These are phyloP conservation scores for Trapa bicornis DNA, from an alignment of 345 rosid genomes.

Conservation along the genomic window DNA sequence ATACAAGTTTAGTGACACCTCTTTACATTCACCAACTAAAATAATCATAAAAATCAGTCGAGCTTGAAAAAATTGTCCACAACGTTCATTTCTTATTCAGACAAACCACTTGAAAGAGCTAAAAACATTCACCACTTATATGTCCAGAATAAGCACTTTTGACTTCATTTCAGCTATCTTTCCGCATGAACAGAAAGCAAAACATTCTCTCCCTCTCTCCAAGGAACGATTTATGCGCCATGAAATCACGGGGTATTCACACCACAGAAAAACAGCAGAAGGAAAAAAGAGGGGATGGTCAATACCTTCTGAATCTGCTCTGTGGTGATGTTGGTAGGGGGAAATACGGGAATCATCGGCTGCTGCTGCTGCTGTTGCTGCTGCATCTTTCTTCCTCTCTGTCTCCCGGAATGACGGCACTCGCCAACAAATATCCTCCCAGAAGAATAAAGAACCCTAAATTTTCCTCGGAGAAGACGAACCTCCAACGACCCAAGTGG, in stretches of 20 bases:
- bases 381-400: slow-evolving; percentile 39
- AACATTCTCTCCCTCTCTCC: too few relatives aligned
- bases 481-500: not conserved
- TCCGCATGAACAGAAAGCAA: too few relatives aligned
- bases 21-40: not conserved
- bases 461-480: not conserved
- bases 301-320: slow-evolving; percentile 93
- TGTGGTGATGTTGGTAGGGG: slow-evolving; percentile 65
- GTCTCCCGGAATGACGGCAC: not conserved
- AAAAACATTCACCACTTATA: not conserved
- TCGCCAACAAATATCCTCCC: not conserved
- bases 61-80: not conserved
- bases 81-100: not conserved
- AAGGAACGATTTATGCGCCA: not conserved
- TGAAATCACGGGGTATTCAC: not conserved
- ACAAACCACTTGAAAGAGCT: not conserved
- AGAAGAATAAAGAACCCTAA: not conserved
- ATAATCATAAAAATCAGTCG: not conserved
- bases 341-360: slow-evolving; percentile 48
- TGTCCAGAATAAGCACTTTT: too few relatives aligned
- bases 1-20: not conserved
- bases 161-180: too few relatives aligned
- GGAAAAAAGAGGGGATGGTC: slow-evolving; percentile 4
- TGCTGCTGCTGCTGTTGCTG: slow-evolving; percentile 42
- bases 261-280: not conserved